Base-by-base conservation (phyloP, 768 basidiomycete species). In the Boletus rubroflammeus region DNA sequence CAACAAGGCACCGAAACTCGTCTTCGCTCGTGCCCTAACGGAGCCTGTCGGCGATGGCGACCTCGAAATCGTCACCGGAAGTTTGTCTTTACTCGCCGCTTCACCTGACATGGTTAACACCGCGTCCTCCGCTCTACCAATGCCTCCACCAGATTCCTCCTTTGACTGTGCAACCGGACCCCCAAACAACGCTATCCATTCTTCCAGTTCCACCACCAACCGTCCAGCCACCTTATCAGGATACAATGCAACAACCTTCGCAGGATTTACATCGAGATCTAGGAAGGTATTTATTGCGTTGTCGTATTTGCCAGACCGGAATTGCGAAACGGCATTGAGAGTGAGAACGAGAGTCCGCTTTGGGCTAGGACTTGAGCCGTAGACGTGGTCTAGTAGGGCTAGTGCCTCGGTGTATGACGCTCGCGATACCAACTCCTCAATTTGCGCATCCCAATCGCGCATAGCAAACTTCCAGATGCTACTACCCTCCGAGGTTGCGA, bases 191-290 rank as follows among this genome's bases (percentile, higher is more conserved):
- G 79, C 75, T 64, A 96, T 86, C 90, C 93, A 94, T 7, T 76
- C 73, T 1, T 86, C 85, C 41, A 73, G 79, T 11, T 85, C 81
- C 0, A 88, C 81, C 6, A 84, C 76, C 8, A 98, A 71, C 31
- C 90, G 78, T 6, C 96, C 96, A 1, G 93, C 81, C 3, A 98
- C 81, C 13, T 77, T 76, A 34, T 88, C 83, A 0, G 92, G 90
- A 69, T 92, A 99, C 6, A 98, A 74, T 2, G 94, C 88, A 21
- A 98, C 79, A 3, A 99, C 91, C 64, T 94, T 93, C 0, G 95
- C 92, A 0, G 97, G 97, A 63, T 95, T 95, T 60, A 94, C 76
- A 59, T 98, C 88, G 39, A 96, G 84, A 39, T 88, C 83, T 45
- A 94, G 80, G 68, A 98, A 94, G 0, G 85, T 81, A 65, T 97